Conservation (phyloP, 371 early-diverging fungal genomes). For the Racocetra persica region DNA sequence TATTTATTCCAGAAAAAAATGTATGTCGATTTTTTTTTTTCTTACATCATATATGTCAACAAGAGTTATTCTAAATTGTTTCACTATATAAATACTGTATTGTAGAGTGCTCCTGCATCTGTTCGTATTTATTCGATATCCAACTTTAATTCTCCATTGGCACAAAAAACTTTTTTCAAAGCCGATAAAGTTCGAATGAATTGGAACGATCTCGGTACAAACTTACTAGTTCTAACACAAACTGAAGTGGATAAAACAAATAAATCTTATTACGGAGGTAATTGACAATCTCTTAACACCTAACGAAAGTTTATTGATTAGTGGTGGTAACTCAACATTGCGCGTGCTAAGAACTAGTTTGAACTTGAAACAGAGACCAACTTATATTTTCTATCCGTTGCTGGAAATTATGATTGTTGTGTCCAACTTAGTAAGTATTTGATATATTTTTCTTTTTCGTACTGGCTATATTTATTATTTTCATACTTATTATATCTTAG, state of each 20-base stretch:
- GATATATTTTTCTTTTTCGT: neutral
- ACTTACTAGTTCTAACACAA: constrained; percentile 87
- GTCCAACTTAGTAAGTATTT: constrained; percentile 70
- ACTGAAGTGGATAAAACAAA: constrained; percentile 96
- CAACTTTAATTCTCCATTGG: constrained; percentile 74
- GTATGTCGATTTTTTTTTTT: constrained; percentile 33
- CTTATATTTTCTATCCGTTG: constrained; percentile 88
- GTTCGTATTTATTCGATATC: constrained; percentile 84
- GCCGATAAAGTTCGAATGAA: constrained; percentile 91
- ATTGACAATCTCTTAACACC: neutral
- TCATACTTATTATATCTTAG: constrained; percentile 46
- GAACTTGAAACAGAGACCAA: constrained; percentile 68
- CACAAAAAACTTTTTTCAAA: constrained; percentile 92
- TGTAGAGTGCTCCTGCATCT: constrained; percentile 73
- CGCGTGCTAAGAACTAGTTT: too few species aligned
- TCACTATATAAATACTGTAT: neutral
- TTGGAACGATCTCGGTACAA: constrained; percentile 95
- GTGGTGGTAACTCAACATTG: too few species aligned
- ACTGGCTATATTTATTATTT: neutral
- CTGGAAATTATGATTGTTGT: constrained; percentile 93
- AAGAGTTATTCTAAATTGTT: neutral
- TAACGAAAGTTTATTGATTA: too few species aligned
- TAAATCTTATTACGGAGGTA: constrained; percentile 92
- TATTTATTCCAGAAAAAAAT: constrained; percentile 88
- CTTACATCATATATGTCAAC: constrained; percentile 22